phyloP scores from a whole-genome alignment of 176 grass and related monocot genomes.

The Dactylis glomerata region DNA sequence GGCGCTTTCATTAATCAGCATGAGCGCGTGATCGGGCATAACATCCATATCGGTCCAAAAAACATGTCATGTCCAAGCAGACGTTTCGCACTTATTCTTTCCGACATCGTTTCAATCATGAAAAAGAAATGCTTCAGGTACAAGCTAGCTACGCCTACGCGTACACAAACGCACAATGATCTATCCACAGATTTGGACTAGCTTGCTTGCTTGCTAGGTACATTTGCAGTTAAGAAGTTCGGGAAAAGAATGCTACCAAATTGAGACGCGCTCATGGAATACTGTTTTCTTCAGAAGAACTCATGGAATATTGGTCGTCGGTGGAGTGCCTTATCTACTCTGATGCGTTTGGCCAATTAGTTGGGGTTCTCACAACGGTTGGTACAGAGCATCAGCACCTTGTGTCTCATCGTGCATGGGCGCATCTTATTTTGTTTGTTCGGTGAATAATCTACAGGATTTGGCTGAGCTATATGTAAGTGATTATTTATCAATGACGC shows the following conservation, averaged over 20 bases:
- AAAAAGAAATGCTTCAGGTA: conserved; percentile 31
- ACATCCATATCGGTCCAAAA: background rate
- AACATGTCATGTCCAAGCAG: background rate
- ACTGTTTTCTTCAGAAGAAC: background rate
- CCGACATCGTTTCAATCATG: background rate
- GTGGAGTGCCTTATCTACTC: conserved; percentile 5
- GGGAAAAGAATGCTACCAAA: background rate
- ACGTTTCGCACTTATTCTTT: background rate
- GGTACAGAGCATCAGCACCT: conserved; percentile 18
- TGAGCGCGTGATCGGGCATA: background rate
- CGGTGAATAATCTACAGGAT: background rate
- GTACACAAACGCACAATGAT: background rate
- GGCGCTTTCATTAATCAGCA: background rate
- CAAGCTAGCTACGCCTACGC: background rate
- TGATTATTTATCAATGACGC: no score
- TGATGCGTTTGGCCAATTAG: background rate
- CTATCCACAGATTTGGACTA: background rate
- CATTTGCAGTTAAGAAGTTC: background rate
- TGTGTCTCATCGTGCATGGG: background rate
- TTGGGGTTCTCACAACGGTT: background rate
- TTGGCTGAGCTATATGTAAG: background rate
- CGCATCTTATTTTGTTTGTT: background rate
- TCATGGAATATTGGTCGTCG: conserved; percentile 5
- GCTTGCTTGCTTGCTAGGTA: background rate
- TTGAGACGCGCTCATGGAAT: background rate